These are phyloP conservation scores for Cyclotella baltica DNA, from an alignment of 108 stramenopile genomes.

Conservation along the genomic window DNA sequence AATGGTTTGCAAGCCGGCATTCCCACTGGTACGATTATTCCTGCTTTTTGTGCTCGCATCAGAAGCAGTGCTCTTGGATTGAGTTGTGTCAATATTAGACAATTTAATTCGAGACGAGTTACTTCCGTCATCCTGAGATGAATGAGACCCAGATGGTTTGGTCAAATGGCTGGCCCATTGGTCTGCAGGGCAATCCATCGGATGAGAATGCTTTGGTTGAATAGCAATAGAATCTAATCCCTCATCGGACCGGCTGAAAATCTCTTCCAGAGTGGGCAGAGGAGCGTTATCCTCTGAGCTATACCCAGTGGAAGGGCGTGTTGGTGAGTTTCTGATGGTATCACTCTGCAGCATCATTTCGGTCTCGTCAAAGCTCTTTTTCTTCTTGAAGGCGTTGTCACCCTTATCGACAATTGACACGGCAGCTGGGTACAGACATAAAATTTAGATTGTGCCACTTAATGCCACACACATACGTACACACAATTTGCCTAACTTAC, in stretches of 20 bases:
- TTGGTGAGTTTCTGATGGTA: not conserved
- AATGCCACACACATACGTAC: no score
- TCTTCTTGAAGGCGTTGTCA: not conserved
- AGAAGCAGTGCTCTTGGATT: not conserved
- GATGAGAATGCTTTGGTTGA: not conserved
- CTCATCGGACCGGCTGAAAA: not conserved
- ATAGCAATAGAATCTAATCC: not conserved
- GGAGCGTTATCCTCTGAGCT: not conserved
- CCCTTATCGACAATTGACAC: constrained; percentile 43
- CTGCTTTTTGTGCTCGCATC: not conserved
- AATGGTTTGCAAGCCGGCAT: constrained; percentile 8
- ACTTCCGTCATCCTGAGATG: not conserved
- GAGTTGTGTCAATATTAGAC: not conserved
- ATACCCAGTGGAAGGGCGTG: not conserved
- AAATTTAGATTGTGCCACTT: no score
- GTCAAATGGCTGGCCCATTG: not conserved
- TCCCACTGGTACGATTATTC: not conserved
- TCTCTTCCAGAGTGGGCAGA: not conserved
- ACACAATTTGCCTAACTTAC: no score
- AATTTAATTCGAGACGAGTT: not conserved
- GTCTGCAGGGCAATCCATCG: not conserved
- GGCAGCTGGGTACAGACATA: no score
- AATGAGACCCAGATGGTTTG: not conserved
- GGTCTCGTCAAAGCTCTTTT: constrained; percentile 22
- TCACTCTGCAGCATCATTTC: constrained; percentile 27